phyloP scores from a whole-genome alignment of 163 green algal genomes.

The Scenedesmus sp. region DNA sequence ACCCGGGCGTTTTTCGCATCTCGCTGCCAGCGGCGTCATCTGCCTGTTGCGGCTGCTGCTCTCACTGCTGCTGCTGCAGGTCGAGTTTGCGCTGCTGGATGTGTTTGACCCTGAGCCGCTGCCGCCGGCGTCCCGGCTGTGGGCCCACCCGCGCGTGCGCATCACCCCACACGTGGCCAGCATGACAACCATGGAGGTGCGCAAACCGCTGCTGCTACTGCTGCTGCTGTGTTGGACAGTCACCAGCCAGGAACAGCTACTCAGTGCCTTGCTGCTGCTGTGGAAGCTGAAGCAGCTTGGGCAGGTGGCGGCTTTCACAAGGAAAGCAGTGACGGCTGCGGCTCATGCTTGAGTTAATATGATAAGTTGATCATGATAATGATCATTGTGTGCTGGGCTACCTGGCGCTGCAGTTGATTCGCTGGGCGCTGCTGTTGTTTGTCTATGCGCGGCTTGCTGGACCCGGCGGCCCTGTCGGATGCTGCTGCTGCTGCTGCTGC shows the following conservation, averaged over 20 bases:
- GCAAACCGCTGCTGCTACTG: neutral
- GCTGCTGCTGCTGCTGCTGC: conserved; percentile 22
- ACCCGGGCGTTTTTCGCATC: too few species aligned
- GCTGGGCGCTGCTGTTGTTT: neutral
- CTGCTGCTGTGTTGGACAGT: neutral
- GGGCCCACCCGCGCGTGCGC: conserved; percentile 59
- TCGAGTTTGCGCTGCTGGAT: conserved; percentile 63
- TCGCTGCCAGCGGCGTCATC: too few species aligned
- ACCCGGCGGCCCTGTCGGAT: too few species aligned
- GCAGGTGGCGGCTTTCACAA: too few species aligned
- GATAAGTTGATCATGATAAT: too few species aligned
- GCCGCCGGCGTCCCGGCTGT: conserved; percentile 58
- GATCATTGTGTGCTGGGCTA: neutral
- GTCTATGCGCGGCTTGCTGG: too few species aligned
- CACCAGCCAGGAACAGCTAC: too few species aligned
- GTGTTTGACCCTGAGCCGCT: conserved; percentile 66
- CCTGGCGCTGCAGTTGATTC: neutral
- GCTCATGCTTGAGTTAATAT: neutral
- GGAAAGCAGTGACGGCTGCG: neutral
- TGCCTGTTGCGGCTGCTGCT: neutral
- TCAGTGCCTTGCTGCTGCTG: too few species aligned
- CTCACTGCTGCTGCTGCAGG: neutral
- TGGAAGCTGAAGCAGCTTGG: neutral
- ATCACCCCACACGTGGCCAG: conserved; percentile 69
- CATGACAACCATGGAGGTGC: conserved; percentile 62